Base-by-base conservation (phyloP, 345 rosid species). In the Leavenworthia alabamica region DNA sequence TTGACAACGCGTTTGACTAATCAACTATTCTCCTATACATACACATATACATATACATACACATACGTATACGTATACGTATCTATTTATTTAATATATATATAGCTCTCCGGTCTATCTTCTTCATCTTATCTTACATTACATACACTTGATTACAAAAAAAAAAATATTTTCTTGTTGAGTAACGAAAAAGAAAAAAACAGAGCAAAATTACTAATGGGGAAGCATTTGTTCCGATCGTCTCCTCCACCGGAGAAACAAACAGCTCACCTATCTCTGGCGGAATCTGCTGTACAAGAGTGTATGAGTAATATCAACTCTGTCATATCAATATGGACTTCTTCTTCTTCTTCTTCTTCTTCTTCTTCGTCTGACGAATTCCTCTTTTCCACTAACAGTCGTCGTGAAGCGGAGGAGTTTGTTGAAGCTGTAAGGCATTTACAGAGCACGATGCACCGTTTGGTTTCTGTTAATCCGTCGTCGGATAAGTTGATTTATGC, bases 361-460 rank as follows among this genome's bases (percentile, higher is more conserved):
- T 59, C 65, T 27, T 8, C 52, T 11, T 31, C 20, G 0, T 46
- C 64, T 59, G 31, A 26, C 6, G 36, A 20, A 40, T 66, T 56
- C 42, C 77, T 83, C 26, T 86, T 93, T 36, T 67, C 82, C 28
- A 19, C 60, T 19, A 73, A 64, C 37, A 63, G 77, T 28, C 86
- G 88, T 4, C 67, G 54, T 0, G 89, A 88, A 60, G 91, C 96
- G 4, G 76, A 56, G 48, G 77, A 75, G 61, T 90, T 82, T 56
- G 48, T 80, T 2, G 60, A 31, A 33, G 80, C 84, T 54, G 78
- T 88, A 19, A 66, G 33, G 22, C 72, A 69, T 45, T 51, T 90
- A 2, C 97, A 82, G 17, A 57, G 66, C n/a, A 70, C 83, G 1
- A 90, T 88, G 94, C 86, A 82, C 11, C 68, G 66, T 41, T 56